Conservation (phyloP, 2,329 filamentous ascomycete genomes). For the Neurospora crassa region DNA sequence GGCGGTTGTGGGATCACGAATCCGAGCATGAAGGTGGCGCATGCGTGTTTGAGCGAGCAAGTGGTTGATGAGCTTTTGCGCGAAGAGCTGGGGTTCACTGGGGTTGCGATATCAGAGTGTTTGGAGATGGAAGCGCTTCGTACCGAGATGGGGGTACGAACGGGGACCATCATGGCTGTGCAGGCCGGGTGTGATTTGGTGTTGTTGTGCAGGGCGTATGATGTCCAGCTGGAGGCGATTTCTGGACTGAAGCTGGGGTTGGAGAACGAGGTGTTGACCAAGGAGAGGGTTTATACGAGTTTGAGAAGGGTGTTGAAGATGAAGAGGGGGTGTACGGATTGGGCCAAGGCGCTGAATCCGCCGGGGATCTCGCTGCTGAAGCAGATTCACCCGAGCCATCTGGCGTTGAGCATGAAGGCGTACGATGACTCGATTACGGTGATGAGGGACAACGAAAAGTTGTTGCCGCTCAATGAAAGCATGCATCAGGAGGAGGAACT, state of each 20-base stretch:
- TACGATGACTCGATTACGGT: conserved; percentile 93
- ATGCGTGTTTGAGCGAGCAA: conserved; percentile 86
- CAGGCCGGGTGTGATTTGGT: conserved; percentile 93
- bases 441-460: conserved; percentile 76
- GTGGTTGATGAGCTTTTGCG: conserved; percentile 84
- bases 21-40: conserved; percentile 86
- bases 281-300: conserved; percentile 70
- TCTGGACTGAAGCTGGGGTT: conserved; percentile 80
- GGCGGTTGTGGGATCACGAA: conserved; percentile 91
- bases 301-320: conserved; percentile 67
- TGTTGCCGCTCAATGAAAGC: conserved; percentile 73
- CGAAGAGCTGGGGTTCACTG: conserved; percentile 74
- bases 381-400: conserved; percentile 73
- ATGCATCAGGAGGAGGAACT: conserved; percentile 80
- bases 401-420: conserved; percentile 69
- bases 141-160: conserved; percentile 93
- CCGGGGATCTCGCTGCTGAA: conserved; percentile 68
- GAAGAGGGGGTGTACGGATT: conserved; percentile 79
- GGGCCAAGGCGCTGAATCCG: conserved; percentile 85
- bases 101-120: conserved; percentile 90
- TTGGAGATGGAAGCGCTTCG: conserved; percentile 94
- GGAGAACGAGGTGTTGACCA: conserved; percentile 81
- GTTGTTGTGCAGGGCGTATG: conserved; percentile 77
- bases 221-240: conserved; percentile 84
- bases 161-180: conserved; percentile 94